A percentile compares a stretch with the other conserved stretches of the same genome.
These are phyloP conservation scores for Talaromyces sp. DNA, from an alignment of 2,329 filamentous ascomycete genomes.

Conservation along the genomic window DNA sequence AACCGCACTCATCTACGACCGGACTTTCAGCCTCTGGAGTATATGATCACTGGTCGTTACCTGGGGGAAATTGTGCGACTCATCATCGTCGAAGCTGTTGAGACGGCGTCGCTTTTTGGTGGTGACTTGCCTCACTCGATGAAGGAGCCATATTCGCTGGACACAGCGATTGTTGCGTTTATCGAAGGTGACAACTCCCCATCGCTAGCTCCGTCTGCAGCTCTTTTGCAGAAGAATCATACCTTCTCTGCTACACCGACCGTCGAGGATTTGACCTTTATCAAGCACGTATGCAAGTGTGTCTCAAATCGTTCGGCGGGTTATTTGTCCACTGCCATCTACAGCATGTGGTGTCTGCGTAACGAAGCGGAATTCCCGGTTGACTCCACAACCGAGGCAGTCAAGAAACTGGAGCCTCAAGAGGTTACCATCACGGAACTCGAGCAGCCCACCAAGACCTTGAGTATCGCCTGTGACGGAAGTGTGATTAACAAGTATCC, in stretches of 20 bases:
- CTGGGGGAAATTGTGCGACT: constrained; percentile 62
- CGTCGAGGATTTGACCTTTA: constrained; percentile 52
- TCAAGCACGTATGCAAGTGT: constrained; percentile 51
- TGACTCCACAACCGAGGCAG: constrained; percentile 15
- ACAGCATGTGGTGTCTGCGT: constrained; percentile 58
- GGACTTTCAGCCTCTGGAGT: constrained; percentile 64
- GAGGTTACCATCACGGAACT: constrained; percentile 35
- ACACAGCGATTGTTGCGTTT: constrained; percentile 57
- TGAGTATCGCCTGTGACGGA: constrained; percentile 52
- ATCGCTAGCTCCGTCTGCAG: constrained; percentile 37
- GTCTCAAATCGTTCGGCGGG: constrained; percentile 59
- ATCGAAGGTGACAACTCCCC: constrained; percentile 50
- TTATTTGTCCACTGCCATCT: constrained; percentile 61
- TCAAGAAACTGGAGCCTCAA: constrained; percentile 23
- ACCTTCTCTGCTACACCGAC: constrained; percentile 45
- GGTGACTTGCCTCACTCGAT: constrained; percentile 56
- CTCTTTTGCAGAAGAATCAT: constrained; percentile 52
- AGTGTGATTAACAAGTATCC: constrained; percentile 53
- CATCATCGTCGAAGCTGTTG: constrained; percentile 58
- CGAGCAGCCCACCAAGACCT: constrained; percentile 28
- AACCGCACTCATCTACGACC: constrained; percentile 56
- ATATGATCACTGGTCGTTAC: constrained; percentile 62
- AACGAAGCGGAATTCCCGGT: constrained; percentile 46
- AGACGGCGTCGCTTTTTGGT: constrained; percentile 54
- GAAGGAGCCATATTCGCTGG: constrained; percentile 56